A percentile compares a stretch with the other conserved stretches of the same genome.
Conservation (phyloP, 23 red algal genomes). For the Chondrus crispus region DNA sequence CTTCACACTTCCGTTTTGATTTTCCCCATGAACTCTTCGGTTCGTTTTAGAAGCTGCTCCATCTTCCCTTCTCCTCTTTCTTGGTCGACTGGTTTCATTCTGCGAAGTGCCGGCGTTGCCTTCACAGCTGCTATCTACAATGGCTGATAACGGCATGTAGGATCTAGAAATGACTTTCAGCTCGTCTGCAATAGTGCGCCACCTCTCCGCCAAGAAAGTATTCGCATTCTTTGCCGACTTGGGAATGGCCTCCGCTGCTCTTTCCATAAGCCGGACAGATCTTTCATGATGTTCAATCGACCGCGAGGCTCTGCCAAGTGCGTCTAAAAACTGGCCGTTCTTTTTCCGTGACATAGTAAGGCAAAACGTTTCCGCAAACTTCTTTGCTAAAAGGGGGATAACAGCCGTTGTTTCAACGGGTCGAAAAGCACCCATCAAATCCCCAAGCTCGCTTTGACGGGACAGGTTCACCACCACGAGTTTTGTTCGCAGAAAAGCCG, state of each 20-base stretch:
- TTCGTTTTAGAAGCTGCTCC: background rate
- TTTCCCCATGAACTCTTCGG: background rate
- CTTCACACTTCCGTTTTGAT: background rate
- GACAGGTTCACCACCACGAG: slow-evolving; percentile 95
- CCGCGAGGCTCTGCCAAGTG: slow-evolving; percentile 34
- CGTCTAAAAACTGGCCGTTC: slow-evolving; percentile 70
- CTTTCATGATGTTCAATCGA: slow-evolving; percentile 7
- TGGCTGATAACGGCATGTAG: no score
- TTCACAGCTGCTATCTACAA: no score
- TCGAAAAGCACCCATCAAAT: slow-evolving; percentile 84
- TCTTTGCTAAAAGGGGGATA: background rate
- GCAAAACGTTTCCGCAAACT: slow-evolving; percentile 57
- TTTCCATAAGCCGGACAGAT: slow-evolving; percentile 42
- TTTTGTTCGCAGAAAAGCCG: slow-evolving; percentile 21
- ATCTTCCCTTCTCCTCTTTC: background rate
- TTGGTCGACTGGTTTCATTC: background rate
- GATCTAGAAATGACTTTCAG: no score
- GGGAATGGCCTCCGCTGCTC: slow-evolving; percentile 42
- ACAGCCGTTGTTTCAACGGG: slow-evolving; percentile 44
- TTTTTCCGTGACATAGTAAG: slow-evolving; percentile 16
- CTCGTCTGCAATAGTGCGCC: no score
- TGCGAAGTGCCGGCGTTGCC: no score
- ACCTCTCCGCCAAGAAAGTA: no score
- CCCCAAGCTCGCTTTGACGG: slow-evolving; percentile 83
- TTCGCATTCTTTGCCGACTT: no score